Evolutionary conservation across 331 rosid species (phyloP).

Genomic region (Acacia pycnantha): DNA sequence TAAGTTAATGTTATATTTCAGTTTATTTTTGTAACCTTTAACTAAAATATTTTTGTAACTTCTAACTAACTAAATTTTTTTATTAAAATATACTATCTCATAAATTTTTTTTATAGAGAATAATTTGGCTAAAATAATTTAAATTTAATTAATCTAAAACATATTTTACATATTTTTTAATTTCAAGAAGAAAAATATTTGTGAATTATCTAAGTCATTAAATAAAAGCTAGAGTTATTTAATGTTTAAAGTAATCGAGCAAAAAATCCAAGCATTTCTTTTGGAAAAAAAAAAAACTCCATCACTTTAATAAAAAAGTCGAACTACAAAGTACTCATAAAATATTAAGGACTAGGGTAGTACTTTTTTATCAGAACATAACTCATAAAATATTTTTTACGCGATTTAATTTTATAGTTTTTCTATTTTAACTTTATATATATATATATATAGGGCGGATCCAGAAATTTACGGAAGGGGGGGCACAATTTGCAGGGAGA

Average conservation of each 20-base stretch:
- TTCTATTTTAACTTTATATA: too few relatives aligned
- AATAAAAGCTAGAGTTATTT: neutral
- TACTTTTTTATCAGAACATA: neutral
- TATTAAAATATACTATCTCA: neutral
- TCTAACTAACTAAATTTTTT: neutral
- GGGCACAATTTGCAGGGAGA: too few relatives aligned
- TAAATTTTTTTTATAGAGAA: neutral
- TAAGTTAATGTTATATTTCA: neutral
- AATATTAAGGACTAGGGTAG: too few relatives aligned
- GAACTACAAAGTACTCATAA: too few relatives aligned
- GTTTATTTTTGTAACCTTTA: neutral
- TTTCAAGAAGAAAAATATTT: neutral
- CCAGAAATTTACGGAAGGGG: too few relatives aligned
- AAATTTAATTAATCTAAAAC: neutral
- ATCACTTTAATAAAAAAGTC: too few relatives aligned
- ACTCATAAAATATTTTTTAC: neutral
- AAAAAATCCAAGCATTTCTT: neutral
- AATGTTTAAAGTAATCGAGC: neutral
- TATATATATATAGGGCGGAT: too few relatives aligned
- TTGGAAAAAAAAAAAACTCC: neutral
- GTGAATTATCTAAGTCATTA: neutral
- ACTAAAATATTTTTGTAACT: neutral
- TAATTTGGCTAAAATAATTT: neutral
- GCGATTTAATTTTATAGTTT: neutral
- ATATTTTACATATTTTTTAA: neutral